Conservation (phyloP, 176 grass and related monocot species). For the Aegilops umbellulata region DNA sequence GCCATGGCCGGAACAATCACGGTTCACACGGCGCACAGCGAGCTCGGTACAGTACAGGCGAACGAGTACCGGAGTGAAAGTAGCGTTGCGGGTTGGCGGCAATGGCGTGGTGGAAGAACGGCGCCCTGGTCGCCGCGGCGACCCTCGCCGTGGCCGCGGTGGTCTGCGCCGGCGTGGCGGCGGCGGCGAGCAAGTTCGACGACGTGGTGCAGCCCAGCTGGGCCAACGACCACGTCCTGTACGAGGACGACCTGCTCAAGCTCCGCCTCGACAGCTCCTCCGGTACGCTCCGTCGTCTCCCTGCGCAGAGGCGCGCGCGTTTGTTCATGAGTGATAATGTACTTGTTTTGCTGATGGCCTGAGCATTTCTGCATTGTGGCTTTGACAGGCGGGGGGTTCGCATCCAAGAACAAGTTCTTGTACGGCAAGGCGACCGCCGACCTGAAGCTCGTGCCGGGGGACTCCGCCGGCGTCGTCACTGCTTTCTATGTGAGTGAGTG, state of each 20-base stretch:
- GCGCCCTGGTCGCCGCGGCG: neutral
- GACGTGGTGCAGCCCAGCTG: slow-evolving; percentile 88
- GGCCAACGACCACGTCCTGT: slow-evolving; percentile 93
- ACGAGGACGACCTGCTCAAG: slow-evolving; percentile 87
- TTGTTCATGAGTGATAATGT: too few relatives aligned
- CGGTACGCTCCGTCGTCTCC: neutral
- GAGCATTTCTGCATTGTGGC: neutral
- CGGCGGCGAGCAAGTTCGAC: slow-evolving; percentile 53
- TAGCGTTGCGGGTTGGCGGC: fast-evolving
- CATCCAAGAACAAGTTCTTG: slow-evolving; percentile 66
- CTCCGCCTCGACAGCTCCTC: slow-evolving; percentile 83
- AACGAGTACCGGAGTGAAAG: neutral
- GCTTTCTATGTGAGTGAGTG: slow-evolving; percentile 89
- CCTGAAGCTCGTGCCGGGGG: slow-evolving; percentile 83
- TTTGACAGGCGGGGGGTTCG: slow-evolving; percentile 62
- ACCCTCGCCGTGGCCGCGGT: neutral
- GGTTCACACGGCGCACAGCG: neutral
- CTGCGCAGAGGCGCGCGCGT: neutral
- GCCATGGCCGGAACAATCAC: neutral
- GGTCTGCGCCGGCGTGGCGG: neutral
- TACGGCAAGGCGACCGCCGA: slow-evolving; percentile 84
- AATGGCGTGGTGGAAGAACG: neutral
- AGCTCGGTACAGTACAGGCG: neutral
- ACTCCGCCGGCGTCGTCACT: slow-evolving; percentile 90
- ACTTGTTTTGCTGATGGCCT: neutral